Evolutionary conservation across 441 rosid species (phyloP).

Genomic region (Breynia disticha): DNA sequence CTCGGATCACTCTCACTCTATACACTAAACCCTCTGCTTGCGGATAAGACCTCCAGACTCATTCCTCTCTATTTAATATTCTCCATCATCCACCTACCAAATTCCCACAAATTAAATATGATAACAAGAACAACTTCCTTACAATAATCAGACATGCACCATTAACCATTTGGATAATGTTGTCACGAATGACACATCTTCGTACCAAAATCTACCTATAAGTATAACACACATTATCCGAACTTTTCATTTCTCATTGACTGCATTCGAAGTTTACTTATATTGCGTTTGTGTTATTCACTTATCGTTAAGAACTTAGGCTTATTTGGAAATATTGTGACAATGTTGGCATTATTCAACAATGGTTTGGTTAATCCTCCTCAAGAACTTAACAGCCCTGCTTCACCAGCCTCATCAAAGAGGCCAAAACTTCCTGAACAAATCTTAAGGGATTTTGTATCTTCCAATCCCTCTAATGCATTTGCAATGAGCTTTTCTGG

Average conservation of each 20-base stretch:
- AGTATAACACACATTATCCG: background rate
- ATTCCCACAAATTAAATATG: too few relatives aligned
- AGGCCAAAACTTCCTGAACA: conserved; percentile 53
- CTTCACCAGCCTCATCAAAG: conserved; percentile 38
- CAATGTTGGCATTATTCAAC: conserved; percentile 77
- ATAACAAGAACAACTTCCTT: too few relatives aligned
- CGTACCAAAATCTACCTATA: background rate
- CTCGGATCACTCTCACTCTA: background rate
- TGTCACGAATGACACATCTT: conserved; percentile 20
- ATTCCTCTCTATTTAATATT: background rate
- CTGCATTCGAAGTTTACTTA: too few relatives aligned
- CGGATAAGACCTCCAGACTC: conserved; percentile 21
- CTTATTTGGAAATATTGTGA: background rate
- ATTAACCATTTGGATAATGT: conserved; percentile 29
- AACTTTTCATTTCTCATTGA: too few relatives aligned
- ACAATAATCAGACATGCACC: background rate
- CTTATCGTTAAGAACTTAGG: too few relatives aligned
- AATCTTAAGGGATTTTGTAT: conserved; percentile 43
- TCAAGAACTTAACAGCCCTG: conserved; percentile 80
- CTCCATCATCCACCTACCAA: background rate
- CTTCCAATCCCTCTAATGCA: conserved; percentile 41
- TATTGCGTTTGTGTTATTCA: too few relatives aligned
- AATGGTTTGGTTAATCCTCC: conserved; percentile 71
- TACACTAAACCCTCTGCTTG: background rate
- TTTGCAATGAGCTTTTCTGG: conserved; percentile 50